Conservation (phyloP, 441 rosid species). For the Pelargonium myrrhifolium region DNA sequence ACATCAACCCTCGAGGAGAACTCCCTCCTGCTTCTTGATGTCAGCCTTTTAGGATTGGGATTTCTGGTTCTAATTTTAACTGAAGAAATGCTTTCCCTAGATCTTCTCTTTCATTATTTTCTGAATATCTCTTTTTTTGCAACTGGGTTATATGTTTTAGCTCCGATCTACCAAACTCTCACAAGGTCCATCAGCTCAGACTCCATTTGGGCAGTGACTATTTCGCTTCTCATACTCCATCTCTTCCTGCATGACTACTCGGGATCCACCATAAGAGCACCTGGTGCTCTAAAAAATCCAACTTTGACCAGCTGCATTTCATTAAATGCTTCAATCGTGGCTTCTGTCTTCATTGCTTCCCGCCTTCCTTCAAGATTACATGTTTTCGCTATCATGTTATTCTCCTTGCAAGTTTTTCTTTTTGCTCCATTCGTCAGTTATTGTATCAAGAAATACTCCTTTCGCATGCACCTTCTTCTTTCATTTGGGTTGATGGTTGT, state of each 20-base stretch:
- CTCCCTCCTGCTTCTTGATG: conserved; percentile 61
- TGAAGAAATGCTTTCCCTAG: conserved; percentile 56
- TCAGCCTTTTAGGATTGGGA: conserved; percentile 46
- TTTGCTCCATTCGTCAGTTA: conserved; percentile 69
- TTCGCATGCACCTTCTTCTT: conserved; percentile 47
- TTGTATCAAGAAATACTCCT: conserved; percentile 64
- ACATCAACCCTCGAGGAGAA: conserved; percentile 49
- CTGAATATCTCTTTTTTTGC: conserved; percentile 58
- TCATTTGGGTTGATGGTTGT: conserved; percentile 49
- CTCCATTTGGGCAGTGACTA: conserved; percentile 68
- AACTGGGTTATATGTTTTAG: conserved; percentile 52
- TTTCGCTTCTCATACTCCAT: conserved; percentile 58
- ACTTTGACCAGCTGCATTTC: conserved; percentile 62
- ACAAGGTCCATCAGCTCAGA: conserved; percentile 80
- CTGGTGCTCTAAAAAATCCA: conserved; percentile 54
- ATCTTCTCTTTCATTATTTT: conserved; percentile 48
- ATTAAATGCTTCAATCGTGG: conserved; percentile 68
- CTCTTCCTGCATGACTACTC: conserved; percentile 85
- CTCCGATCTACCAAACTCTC: conserved; percentile 74
- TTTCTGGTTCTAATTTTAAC: conserved; percentile 61
- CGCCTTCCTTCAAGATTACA: conserved; percentile 66
- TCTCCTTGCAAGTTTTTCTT: conserved; percentile 70
- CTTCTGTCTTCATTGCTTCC: conserved; percentile 75
- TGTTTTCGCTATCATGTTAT: conserved; percentile 69
- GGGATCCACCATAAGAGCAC: conserved; percentile 53